A percentile compares a stretch with the other conserved stretches of the same genome.
Conservation (phyloP, 2,329 filamentous ascomycete species). For the Eutypella sp. region DNA sequence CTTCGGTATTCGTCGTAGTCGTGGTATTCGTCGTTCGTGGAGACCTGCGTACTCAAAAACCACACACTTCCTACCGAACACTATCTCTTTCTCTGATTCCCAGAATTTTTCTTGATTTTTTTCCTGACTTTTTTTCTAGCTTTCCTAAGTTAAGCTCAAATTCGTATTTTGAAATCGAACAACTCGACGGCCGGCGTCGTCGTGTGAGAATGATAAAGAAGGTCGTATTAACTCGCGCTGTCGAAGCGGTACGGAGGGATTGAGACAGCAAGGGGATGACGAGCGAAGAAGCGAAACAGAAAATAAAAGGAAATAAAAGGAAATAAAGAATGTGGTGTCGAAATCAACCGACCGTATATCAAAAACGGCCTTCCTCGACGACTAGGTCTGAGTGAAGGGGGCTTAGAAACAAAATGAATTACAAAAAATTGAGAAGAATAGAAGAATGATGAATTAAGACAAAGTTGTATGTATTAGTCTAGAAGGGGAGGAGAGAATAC, state of each 20-base stretch:
- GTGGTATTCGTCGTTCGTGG: neutral
- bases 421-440: conserved; percentile 19
- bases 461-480: too few species aligned
- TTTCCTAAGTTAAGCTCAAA: neutral
- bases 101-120: conserved; percentile 3
- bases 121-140: conserved; percentile 9
- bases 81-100: conserved; percentile 4
- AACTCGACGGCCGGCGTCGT: conserved; percentile 37
- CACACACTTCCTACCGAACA: neutral
- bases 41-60: neutral
- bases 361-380: conserved; percentile 12
- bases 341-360: conserved; percentile 22
- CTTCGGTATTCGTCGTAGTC: neutral
- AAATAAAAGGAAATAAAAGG: conserved; percentile 1
- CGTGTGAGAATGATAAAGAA: too few species aligned
- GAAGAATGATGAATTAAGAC: conserved; percentile 14
- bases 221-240: conserved; percentile 5
- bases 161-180: conserved; percentile 13
- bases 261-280: conserved; percentile 9
- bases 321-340: conserved; percentile 21
- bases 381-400: conserved; percentile 15
- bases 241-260: conserved; percentile 3
- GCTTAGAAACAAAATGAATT: conserved; percentile 11
- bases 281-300: conserved; percentile 1
- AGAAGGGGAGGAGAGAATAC: too few species aligned